These are phyloP conservation scores for Gardenia jasminoides DNA, from an alignment of 257 asterid genomes.

Conservation along the genomic window DNA sequence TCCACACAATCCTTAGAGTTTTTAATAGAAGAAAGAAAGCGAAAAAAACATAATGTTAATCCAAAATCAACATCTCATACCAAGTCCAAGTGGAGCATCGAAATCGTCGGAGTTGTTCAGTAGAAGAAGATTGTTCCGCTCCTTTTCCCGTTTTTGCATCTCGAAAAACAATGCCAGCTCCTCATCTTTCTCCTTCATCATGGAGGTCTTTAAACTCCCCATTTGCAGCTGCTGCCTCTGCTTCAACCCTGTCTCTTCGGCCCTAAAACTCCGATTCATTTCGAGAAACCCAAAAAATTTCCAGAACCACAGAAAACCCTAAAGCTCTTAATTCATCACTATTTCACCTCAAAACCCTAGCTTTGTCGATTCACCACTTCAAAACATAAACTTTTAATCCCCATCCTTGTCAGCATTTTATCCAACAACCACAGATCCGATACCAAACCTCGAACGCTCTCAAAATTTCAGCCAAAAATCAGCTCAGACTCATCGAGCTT, in stretches of 20 bases:
- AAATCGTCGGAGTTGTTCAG: conserved; percentile 74
- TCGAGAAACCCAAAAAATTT: conserved; percentile 15
- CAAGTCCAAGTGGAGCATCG: conserved; percentile 74
- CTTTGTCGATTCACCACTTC: conserved; percentile 15
- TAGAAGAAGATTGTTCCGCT: conserved; percentile 58
- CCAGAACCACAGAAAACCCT: not conserved
- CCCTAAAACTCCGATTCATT: conserved; percentile 91
- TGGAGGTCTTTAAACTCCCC: conserved; percentile 59
- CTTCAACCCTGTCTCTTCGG: conserved; percentile 21
- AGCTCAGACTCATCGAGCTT: conserved; percentile 44
- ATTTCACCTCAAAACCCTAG: conserved; percentile 41
- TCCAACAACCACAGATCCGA: conserved; percentile 39
- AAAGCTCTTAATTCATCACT: conserved; percentile 30
- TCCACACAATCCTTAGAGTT: not conserved
- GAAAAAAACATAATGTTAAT: not conserved
- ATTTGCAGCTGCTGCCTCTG: conserved; percentile 24
- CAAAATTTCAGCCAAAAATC: conserved; percentile 22
- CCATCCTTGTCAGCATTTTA: not conserved
- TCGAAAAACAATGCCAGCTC: conserved; percentile 87
- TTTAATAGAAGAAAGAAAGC: not conserved
- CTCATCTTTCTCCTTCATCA: conserved; percentile 69
- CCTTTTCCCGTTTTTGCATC: conserved; percentile 89
- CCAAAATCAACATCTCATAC: conserved; percentile 27
- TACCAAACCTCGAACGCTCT: conserved; percentile 32
- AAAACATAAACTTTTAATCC: conserved; percentile 14